Conservation (phyloP, 2,329 filamentous ascomycete genomes). For the Madurella fahalii region DNA sequence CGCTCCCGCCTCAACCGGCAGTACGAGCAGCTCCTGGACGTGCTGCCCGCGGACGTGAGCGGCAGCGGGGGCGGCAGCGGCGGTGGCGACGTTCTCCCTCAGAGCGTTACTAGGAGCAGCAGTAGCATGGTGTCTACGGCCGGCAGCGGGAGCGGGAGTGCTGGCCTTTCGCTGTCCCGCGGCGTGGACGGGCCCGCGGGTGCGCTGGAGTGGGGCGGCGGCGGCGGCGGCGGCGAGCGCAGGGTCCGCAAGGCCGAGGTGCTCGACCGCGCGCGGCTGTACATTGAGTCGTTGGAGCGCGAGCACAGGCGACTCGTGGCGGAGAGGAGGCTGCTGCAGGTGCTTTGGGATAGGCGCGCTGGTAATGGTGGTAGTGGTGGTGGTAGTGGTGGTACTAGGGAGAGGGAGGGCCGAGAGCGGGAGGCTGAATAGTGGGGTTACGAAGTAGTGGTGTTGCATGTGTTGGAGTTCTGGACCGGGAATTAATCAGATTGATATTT, state of each 20-base stretch:
- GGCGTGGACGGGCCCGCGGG: too few species aligned
- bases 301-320: conserved; percentile 11
- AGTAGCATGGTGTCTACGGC: background rate
- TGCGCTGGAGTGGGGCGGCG: background rate
- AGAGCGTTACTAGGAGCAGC: background rate
- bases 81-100: background rate
- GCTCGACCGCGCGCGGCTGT: conserved; percentile 16
- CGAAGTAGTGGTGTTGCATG: too few species aligned
- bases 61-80: background rate
- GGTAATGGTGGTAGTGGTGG: too few species aligned
- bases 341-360: conserved; percentile 10
- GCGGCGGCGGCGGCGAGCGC: background rate
- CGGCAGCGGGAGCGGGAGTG: background rate
- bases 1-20: conserved; percentile 19
- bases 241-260: conserved; percentile 22
- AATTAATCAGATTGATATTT: too few species aligned
- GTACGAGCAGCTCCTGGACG: conserved; percentile 18
- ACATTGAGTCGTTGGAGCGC: conserved; percentile 19
- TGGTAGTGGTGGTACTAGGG: too few species aligned
- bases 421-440: background rate
- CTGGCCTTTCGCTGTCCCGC: too few species aligned
- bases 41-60: conserved; percentile 9
- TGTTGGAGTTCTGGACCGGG: too few species aligned
- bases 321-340: conserved; percentile 13
- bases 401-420: background rate